Base-by-base conservation (phyloP, 768 basidiomycete genomes). In the Auricularia sp. region DNA sequence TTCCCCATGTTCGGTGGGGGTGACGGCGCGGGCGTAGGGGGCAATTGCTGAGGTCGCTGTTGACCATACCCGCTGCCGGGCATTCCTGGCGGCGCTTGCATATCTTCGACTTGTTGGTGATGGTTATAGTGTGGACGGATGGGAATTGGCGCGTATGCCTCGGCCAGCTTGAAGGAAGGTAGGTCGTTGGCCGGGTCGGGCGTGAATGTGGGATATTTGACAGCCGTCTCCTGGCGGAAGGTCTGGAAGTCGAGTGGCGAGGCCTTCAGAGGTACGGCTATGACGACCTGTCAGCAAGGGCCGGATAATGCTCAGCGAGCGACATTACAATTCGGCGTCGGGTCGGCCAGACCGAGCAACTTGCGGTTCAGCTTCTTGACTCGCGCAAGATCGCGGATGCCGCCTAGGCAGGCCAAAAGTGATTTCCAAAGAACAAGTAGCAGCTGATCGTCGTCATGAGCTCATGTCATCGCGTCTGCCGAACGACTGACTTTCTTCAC, bases 361-460 rank as follows among this genome's bases (percentile, higher is more conserved):
- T 98, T 94, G 62, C 97, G 83, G 1, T 92, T 84, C 6, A 97
- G 78, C 63, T 81, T 87, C 76, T 95, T 95, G 56, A 88, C 92
- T 59, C 91, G 85, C 7, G 78, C 79, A 53, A 91, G 83, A 69
- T 98, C 96, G 65, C 89, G 86, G 66, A 96, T 82, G 5, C 97
- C 97, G 51, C 97, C 97, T 70, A 93, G 88, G 73, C 93, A 97
- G 39, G 92, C 86, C 58, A 99, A 78, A 47, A 98, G 76, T 0
- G 91, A 86, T 73, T 98, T 99, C 97, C 97, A 99, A 8, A 97
- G 78, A 0, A 99, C 83, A 16, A 98, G 83, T 12, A 99, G 83
- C 3, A 98, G 84, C 95, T 97, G 70, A 59, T 8, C 29, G 21
- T 94, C 97, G 70, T 58, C 29, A 29, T 29, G 29, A 29, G 29